Evolutionary conservation across 371 early-diverging fungal genomes (phyloP).

Genomic region (Rhizomucor pusillus): DNA sequence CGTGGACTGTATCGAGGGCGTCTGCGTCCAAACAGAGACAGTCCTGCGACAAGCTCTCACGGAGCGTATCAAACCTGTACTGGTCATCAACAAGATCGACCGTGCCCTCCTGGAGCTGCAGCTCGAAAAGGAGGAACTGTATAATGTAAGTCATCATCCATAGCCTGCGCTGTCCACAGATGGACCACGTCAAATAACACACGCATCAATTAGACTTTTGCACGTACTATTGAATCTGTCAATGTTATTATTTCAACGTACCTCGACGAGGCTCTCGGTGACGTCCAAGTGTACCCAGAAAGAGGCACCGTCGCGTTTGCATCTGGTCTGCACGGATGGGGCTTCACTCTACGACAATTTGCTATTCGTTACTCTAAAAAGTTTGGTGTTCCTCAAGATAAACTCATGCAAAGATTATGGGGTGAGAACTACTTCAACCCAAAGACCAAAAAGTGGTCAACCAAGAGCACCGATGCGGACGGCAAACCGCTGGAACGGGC

Average conservation of each 20-base stretch:
- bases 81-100: constrained; percentile 99
- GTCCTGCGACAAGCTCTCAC: constrained; percentile 98
- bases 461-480: constrained; percentile 65
- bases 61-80: constrained; percentile 97
- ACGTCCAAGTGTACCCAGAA: constrained; percentile 90
- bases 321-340: constrained; percentile 99
- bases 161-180: no score
- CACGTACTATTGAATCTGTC: constrained; percentile 89
- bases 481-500: constrained; percentile 89
- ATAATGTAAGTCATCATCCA: constrained; percentile 48
- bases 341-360: constrained; percentile 98
- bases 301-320: constrained; percentile 98
- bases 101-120: constrained; percentile 97
- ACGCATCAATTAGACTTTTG: constrained; percentile 78
- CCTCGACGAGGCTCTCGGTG: constrained; percentile 82
- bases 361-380: constrained; percentile 95
- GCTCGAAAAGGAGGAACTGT: constrained; percentile 90
- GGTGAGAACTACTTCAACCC: constrained; percentile 98
- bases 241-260: constrained; percentile 96
- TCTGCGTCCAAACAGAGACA: constrained; percentile 99
- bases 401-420: constrained; percentile 94
- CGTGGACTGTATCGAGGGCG: constrained; percentile 98
- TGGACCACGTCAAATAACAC: no score
- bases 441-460: constrained; percentile 93
- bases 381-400: constrained; percentile 91